Evolutionary conservation across 805 yeast species (phyloP), one percentile per base, ranked within the genome.

Genomic region (Teunomyces funiuensis): DNA sequence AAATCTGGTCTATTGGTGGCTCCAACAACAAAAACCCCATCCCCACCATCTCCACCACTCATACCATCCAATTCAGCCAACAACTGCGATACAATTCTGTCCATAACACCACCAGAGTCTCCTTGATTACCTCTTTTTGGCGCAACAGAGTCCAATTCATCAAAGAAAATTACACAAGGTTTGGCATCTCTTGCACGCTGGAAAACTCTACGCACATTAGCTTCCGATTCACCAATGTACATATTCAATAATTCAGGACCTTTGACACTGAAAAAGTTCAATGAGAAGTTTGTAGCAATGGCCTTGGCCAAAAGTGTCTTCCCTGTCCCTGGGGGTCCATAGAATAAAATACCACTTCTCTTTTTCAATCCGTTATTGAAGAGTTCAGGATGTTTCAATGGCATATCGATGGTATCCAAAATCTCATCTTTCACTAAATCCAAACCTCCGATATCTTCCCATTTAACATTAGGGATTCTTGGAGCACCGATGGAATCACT

Each of bases 261-360:
- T 61, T 93, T 93, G 11, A 93, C 97, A 51, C 96, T 86, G 63
- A 93, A 90, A 63, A 93, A 93, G 61, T 93, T 93, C 47, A 93
- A 72, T 3, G 97, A 85, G 62, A 91, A 93, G 51, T 90, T 88
- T 0, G 97, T 88, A 2, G 99, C 99, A 52, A 93, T 93, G 0
- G 98, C 98, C 61, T 93, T 93, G 9, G 99, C 99, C 44, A 93
- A 72, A 20, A 93, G 71, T 0, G 99, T 93, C 60, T 93, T 93
- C 52, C 99, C 99, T 0, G 99, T 93, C 17, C 99, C 99, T 0
- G 99, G 99, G 0, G 99, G 99, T 0, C 99, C 99, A 65, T 93
- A 93, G 60, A 93, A 89, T 48, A 93, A 66, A 28, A 93, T 86
- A 37, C 99, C 99, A 55, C 95, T 83, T 63, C 99, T 76, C 59